These are phyloP conservation scores for Penicillium dipodomyicola DNA, from an alignment of 495 filamentous ascomycete genomes.

Conservation along the genomic window DNA sequence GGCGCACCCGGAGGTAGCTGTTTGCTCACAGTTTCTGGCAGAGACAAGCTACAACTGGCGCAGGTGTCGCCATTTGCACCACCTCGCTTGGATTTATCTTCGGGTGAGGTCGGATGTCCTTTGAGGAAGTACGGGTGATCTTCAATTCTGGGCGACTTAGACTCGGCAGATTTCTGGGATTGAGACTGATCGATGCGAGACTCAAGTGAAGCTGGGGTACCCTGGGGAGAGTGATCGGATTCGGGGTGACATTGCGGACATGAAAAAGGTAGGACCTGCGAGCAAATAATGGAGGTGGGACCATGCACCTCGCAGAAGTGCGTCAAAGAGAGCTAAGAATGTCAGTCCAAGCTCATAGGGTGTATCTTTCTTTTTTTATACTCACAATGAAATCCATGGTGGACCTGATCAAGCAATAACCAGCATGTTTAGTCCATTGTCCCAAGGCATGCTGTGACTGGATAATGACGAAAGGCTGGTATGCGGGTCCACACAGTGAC, in stretches of 20 bases:
- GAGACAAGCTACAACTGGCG: constrained; percentile 56
- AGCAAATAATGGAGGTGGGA: constrained; percentile 92
- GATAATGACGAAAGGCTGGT: constrained; percentile 16
- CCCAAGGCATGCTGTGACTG: constrained; percentile 38
- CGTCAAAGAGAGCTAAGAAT: constrained; percentile 76
- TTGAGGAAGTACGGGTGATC: constrained; percentile 47
- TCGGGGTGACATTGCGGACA: constrained; percentile 68
- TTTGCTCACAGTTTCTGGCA: constrained; percentile 54
- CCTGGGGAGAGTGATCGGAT: constrained; percentile 31
- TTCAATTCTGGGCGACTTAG: constrained; percentile 41
- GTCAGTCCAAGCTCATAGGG: constrained; percentile 2
- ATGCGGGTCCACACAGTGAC: constrained; percentile 26
- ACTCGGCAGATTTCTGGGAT: constrained; percentile 7
- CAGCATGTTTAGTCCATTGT: constrained; percentile 36
- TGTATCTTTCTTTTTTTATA: background rate
- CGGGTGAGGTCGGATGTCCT: constrained; percentile 33
- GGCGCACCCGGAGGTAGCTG: constrained; percentile 54
- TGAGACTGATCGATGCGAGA: constrained; percentile 18
- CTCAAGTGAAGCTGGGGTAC: constrained; percentile 36
- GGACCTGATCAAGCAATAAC: constrained; percentile 27
- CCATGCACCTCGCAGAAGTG: constrained; percentile 97
- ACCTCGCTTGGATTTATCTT: constrained; percentile 34
- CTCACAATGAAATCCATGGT: constrained; percentile 51
- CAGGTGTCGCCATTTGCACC: constrained; percentile 50
- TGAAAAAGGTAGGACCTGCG: constrained; percentile 76